Conservation (phyloP, 2,329 filamentous ascomycete genomes). For the Akanthomyces lecanii region DNA sequence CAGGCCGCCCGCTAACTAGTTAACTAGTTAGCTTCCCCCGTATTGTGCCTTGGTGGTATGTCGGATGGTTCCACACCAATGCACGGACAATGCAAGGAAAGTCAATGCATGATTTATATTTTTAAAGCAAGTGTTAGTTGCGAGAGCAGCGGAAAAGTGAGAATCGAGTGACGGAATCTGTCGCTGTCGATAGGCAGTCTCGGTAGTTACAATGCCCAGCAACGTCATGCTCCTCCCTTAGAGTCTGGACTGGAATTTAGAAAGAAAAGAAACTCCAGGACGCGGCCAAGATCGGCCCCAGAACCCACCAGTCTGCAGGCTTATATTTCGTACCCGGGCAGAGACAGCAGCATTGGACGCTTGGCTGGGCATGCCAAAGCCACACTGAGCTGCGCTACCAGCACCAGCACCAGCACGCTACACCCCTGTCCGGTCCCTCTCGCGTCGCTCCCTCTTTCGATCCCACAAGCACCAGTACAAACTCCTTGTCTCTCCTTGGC, state of each 20-base stretch:
- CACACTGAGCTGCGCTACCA: constrained; percentile 1
- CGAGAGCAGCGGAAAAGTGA: not conserved
- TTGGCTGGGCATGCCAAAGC: not conserved
- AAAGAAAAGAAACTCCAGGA: not conserved
- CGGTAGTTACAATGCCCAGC: not conserved
- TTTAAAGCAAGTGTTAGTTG: no score
- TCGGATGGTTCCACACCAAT: not conserved
- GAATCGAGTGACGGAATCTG: not conserved
- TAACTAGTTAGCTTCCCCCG: not conserved
- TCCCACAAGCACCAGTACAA: not conserved
- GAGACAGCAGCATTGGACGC: no score
- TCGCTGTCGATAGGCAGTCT: not conserved
- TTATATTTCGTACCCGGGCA: not conserved
- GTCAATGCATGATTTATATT: not conserved
- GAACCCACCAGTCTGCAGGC: not conserved
- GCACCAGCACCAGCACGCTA: not conserved
- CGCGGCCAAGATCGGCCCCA: not conserved
- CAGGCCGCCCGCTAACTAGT: no score
- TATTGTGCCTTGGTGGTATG: not conserved
- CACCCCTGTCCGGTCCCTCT: not conserved
- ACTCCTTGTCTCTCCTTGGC: constrained; percentile 4
- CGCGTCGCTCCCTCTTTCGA: constrained; percentile 10
- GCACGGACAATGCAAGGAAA: not conserved
- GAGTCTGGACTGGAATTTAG: not conserved
- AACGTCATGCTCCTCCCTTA: not conserved